phyloP scores from a whole-genome alignment of 2,329 filamentous ascomycete species.

The Hirsutella rhossiliensis region DNA sequence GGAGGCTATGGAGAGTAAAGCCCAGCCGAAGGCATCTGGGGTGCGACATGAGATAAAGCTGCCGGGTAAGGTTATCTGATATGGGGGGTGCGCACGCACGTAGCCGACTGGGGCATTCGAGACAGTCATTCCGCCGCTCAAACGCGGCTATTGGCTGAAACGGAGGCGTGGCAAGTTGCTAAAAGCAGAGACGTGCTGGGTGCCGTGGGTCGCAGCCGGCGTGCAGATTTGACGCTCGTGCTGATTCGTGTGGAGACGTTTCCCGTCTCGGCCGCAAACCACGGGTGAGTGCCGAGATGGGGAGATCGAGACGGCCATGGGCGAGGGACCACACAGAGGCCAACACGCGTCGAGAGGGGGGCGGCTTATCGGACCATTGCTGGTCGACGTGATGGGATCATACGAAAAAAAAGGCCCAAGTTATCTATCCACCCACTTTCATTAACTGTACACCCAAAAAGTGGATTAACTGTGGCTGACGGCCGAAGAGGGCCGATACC shows the following conservation, averaged over 20 bases:
- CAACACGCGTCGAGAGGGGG: background rate
- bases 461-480: too few species aligned
- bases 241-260: too few species aligned
- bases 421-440: too few species aligned
- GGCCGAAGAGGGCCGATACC: too few species aligned
- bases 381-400: too few species aligned
- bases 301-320: background rate
- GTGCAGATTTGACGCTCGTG: slow-evolving; percentile 1
- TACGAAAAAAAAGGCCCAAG: too few species aligned
- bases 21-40: background rate
- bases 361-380: too few species aligned
- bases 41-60: background rate
- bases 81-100: background rate
- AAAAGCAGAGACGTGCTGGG: slow-evolving; percentile 8
- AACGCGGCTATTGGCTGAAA: slow-evolving; percentile 12
- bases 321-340: background rate
- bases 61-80: background rate
- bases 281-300: background rate
- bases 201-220: slow-evolving; percentile 11
- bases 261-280: background rate
- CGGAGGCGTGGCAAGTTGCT: background rate
- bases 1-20: background rate
- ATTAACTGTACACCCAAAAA: too few species aligned
- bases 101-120: background rate
- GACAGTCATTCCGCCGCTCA: slow-evolving; percentile 6